Evolutionary conservation across 768 basidiomycete species (phyloP).

Genomic region (Heimioporus sp.): DNA sequence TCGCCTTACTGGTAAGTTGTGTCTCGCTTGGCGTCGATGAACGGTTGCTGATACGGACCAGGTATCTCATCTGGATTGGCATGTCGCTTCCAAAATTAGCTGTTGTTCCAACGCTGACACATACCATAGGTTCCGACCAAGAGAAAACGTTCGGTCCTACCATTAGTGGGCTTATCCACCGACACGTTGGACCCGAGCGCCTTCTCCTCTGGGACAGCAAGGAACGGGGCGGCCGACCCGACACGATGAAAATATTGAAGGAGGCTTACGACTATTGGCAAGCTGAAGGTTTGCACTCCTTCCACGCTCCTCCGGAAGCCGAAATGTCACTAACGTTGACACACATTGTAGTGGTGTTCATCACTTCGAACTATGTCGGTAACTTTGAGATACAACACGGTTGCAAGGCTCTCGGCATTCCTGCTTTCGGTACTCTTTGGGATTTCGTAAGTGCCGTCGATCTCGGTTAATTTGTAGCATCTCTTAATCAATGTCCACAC

Average conservation of each 20-base stretch:
- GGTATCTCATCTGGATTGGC: constrained; percentile 81
- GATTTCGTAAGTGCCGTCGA: constrained; percentile 47
- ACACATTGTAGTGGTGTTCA: constrained; percentile 72
- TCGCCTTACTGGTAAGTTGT: constrained; percentile 58
- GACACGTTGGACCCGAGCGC: constrained; percentile 71
- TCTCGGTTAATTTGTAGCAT: neutral
- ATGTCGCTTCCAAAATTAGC: constrained; percentile 20
- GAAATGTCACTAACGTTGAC: neutral
- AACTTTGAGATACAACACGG: constrained; percentile 80
- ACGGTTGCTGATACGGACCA: constrained; percentile 22
- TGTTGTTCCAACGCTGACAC: constrained; percentile 7
- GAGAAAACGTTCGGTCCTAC: constrained; percentile 84
- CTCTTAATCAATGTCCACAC: neutral
- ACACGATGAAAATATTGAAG: constrained; percentile 72
- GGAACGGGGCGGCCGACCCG: constrained; percentile 68
- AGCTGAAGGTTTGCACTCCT: constrained; percentile 53
- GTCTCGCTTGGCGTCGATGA: neutral
- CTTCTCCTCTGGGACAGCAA: constrained; percentile 79
- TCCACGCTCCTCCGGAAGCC: neutral
- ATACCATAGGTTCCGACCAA: constrained; percentile 65
- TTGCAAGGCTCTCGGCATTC: constrained; percentile 67
- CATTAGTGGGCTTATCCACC: constrained; percentile 68
- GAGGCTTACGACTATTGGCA: constrained; percentile 68
- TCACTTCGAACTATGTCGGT: constrained; percentile 80
- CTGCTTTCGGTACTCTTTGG: constrained; percentile 69